Evolutionary conservation across 345 rosid genomes (phyloP).

Genomic region (Citrus mangshanensis): DNA sequence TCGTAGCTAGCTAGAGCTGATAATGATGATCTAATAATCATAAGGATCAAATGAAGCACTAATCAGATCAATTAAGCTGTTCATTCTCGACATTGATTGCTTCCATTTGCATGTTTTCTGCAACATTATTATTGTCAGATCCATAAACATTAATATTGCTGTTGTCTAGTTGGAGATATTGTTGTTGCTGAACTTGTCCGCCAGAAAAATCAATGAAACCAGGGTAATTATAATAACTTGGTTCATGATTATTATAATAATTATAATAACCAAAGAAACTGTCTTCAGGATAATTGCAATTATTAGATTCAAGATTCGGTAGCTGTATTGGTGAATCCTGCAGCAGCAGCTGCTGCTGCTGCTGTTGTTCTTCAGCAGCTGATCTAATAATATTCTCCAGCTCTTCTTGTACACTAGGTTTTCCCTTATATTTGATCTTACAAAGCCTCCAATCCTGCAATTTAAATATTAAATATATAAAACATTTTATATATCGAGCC

Average conservation of each 20-base stretch:
- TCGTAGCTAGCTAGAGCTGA: no score
- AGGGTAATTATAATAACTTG: no score
- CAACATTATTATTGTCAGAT: background rate
- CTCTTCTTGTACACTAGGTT: background rate
- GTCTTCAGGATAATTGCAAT: background rate
- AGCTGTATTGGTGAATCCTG: background rate
- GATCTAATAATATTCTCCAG: background rate
- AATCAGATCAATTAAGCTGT: no score
- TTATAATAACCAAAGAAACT: background rate
- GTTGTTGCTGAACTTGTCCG: background rate
- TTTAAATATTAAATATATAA: background rate
- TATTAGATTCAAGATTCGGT: background rate
- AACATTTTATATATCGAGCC: no score
- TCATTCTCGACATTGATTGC: background rate
- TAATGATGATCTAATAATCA: no score
- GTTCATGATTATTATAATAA: no score
- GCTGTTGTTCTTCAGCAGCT: background rate
- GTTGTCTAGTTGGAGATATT: background rate
- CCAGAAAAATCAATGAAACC: background rate
- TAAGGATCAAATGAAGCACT: no score
- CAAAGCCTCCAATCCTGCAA: slow-evolving; percentile 3
- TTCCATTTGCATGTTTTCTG: background rate
- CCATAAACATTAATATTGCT: background rate
- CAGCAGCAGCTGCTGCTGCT: background rate
- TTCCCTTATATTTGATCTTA: slow-evolving; percentile 4